Conservation (phyloP, 2,329 filamentous ascomycete species). For the Ambrosiella beaveri region DNA sequence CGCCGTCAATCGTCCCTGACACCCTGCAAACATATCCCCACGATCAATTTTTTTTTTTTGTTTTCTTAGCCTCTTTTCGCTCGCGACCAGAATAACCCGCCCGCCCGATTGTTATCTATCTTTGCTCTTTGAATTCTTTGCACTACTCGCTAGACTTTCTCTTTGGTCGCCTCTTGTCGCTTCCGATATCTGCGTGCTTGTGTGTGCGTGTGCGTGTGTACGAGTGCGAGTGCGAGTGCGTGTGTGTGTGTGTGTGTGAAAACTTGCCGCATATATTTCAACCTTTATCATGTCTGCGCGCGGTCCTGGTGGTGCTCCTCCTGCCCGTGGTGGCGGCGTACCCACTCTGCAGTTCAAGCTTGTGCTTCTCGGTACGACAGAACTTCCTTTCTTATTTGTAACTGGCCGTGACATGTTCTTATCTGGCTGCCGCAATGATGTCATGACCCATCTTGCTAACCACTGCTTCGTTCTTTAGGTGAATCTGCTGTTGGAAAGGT, state of each 20-base stretch:
- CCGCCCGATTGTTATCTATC: not conserved
- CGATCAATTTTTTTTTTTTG: not conserved
- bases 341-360: conserved; percentile 99
- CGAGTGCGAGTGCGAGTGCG: too few relatives aligned
- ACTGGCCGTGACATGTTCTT: not conserved
- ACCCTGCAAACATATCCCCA: not conserved
- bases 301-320: conserved; percentile 33
- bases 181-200: not conserved
- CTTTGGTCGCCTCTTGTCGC: not conserved
- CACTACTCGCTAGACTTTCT: not conserved
- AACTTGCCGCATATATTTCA: conserved; percentile 13
- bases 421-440: not conserved
- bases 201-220: too few relatives aligned
- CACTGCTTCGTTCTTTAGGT: conserved; percentile 28
- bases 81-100: not conserved
- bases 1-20: conserved; percentile 13
- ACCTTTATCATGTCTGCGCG: conserved; percentile 59
- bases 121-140: too few relatives aligned
- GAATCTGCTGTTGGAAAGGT: conserved; percentile 99
- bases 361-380: conserved; percentile 71
- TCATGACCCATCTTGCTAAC: conserved; percentile 20
- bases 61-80: not conserved
- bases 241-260: too few relatives aligned
- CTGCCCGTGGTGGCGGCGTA: conserved; percentile 48
- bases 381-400: not conserved